These are phyloP conservation scores for Hansenula sp. DNA, from an alignment of 1,139 yeast genomes.

Conservation along the genomic window DNA sequence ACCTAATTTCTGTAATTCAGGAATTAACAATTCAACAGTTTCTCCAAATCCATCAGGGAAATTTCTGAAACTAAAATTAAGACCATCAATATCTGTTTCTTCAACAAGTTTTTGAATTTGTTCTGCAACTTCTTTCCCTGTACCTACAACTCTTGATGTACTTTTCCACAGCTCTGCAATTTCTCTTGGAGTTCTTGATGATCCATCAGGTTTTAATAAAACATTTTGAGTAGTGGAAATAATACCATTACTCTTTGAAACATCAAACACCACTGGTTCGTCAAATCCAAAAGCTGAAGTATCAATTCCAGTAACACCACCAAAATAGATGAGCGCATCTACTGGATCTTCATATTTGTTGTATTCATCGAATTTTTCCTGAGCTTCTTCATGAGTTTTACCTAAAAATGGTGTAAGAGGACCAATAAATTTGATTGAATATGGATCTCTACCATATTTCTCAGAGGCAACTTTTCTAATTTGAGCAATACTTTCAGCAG, in stretches of 20 bases:
- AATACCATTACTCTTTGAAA: constrained; percentile 3
- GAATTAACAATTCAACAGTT: constrained; percentile 26
- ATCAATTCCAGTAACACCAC: constrained; percentile 4
- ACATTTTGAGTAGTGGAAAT: background rate
- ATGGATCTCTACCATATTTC: constrained; percentile 21
- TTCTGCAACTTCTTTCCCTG: constrained; percentile 28
- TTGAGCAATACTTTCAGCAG: no score
- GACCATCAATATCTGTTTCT: constrained; percentile 30
- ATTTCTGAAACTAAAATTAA: constrained; percentile 27
- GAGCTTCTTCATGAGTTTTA: background rate
- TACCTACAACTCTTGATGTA: constrained; percentile 22
- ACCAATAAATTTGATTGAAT: constrained; percentile 12
- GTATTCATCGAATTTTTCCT: background rate
- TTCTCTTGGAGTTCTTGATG: constrained; percentile 2
- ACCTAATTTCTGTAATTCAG: constrained; percentile 28
- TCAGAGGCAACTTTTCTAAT: constrained; percentile 17
- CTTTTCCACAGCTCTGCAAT: constrained; percentile 1
- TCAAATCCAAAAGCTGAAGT: constrained; percentile 1
- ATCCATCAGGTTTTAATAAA: background rate
- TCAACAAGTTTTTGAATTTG: constrained; percentile 28
- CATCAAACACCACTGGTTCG: constrained; percentile 1
- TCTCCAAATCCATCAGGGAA: constrained; percentile 29
- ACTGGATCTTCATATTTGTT: constrained; percentile 29
- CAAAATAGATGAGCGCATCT: background rate
- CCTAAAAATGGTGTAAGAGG: background rate